A percentile compares a stretch with the other conserved stretches of the same genome.
These are phyloP conservation scores for Lepidium campestre DNA, from an alignment of 441 rosid genomes.

Conservation along the genomic window DNA sequence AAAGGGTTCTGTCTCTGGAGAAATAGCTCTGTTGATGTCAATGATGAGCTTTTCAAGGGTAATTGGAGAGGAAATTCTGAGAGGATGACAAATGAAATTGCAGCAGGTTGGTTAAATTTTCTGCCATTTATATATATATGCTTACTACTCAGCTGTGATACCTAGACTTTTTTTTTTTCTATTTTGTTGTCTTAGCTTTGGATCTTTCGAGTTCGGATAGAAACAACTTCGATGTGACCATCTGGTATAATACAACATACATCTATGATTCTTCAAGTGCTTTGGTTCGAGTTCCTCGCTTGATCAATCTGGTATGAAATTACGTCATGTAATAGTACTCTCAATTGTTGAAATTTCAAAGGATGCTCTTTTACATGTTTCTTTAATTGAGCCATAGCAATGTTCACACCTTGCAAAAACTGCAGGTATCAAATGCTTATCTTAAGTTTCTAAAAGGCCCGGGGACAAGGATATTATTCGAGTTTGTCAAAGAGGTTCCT, in stretches of 20 bases:
- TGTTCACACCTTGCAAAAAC: conserved; percentile 1
- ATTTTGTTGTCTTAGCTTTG: not conserved
- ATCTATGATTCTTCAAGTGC: conserved; percentile 14
- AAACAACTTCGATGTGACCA: conserved; percentile 53
- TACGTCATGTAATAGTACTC: too few species aligned
- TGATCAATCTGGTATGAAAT: conserved; percentile 68
- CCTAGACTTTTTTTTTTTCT: too few species aligned
- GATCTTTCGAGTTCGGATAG: conserved; percentile 43
- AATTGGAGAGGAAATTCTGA: conserved; percentile 52
- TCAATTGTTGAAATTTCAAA: too few species aligned
- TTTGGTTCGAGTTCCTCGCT: conserved; percentile 64
- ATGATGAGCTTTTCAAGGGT: conserved; percentile 70
- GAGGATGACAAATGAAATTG: conserved; percentile 57
- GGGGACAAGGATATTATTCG: conserved; percentile 55
- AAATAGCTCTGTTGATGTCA: conserved; percentile 57
- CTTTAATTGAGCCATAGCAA: too few species aligned
- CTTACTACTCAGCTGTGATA: too few species aligned
- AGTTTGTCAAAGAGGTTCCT: conserved; percentile 88
- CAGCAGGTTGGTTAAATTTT: conserved; percentile 48
- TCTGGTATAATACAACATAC: conserved; percentile 77
- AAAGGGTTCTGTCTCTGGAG: conserved; percentile 63
- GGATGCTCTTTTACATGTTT: not conserved
- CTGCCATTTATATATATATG: not conserved
- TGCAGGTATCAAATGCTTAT: conserved; percentile 78
- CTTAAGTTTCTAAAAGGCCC: conserved; percentile 60